Evolutionary conservation across 257 asterid genomes (phyloP).

Genomic region (Jasminum sambac): DNA sequence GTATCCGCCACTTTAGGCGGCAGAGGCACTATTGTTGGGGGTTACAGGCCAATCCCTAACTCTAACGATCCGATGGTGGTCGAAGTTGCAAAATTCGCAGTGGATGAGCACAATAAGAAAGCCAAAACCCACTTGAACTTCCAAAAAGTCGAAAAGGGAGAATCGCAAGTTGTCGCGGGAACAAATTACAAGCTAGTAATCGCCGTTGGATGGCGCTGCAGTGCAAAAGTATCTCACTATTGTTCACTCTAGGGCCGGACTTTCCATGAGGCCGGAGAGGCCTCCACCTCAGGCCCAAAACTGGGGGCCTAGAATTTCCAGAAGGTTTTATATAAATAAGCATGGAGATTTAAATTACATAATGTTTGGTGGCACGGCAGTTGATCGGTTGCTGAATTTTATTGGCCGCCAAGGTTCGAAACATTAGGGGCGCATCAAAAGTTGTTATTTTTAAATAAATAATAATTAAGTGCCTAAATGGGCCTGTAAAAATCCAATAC

Average conservation of each 20-base stretch:
- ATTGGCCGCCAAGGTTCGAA: too few relatives aligned
- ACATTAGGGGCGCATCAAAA: too few relatives aligned
- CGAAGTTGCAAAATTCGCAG: conserved; percentile 39
- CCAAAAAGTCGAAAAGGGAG: conserved; percentile 16
- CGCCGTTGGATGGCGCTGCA: conserved; percentile 2
- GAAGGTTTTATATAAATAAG: too few relatives aligned
- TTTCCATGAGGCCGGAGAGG: too few relatives aligned
- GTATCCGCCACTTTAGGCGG: background rate
- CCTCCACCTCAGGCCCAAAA: too few relatives aligned
- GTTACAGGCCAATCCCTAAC: conserved; percentile 30
- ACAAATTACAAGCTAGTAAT: conserved; percentile 18
- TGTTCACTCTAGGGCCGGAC: background rate
- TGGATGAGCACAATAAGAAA: conserved; percentile 41
- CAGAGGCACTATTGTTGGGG: conserved; percentile 1
- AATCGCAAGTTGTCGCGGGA: conserved; percentile 13
- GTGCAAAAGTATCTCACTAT: background rate
- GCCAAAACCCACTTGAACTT: conserved; percentile 18
- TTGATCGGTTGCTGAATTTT: too few relatives aligned
- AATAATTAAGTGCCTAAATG: too few relatives aligned
- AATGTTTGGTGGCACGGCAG: too few relatives aligned
- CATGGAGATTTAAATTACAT: too few relatives aligned
- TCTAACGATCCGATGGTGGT: conserved; percentile 32
- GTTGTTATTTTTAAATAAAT: too few relatives aligned
- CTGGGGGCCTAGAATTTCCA: too few relatives aligned
- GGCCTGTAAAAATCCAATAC: too few relatives aligned